These are phyloP conservation scores for Casuarina equisetifolia DNA, from an alignment of 306 rosid genomes.

Conservation along the genomic window DNA sequence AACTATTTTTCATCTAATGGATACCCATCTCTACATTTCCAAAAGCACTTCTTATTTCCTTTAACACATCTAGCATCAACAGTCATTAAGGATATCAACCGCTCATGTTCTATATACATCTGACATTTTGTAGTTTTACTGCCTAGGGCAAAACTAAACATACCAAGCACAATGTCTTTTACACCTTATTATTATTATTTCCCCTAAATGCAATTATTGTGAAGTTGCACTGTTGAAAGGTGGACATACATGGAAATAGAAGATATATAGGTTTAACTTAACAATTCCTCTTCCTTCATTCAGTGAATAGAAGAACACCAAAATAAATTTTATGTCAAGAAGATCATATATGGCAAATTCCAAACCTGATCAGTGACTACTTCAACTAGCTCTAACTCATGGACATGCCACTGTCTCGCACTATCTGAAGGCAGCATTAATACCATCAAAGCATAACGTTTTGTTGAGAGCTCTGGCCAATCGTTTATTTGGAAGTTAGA, in stretches of 20 bases:
- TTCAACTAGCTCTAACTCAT: slow-evolving; percentile 95
- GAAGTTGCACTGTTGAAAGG: no score
- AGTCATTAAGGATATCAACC: background rate
- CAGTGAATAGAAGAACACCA: background rate
- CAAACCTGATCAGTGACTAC: slow-evolving; percentile 97
- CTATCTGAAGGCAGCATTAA: slow-evolving; percentile 95
- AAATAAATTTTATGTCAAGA: slow-evolving; percentile 3
- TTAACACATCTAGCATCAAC: background rate
- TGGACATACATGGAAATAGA: no score
- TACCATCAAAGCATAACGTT: slow-evolving; percentile 95
- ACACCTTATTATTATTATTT: background rate
- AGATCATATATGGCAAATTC: slow-evolving; percentile 12
- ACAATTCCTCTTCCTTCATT: background rate
- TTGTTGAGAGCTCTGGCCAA: slow-evolving; percentile 93
- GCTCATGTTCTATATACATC: background rate
- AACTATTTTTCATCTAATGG: no score
- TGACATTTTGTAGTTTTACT: background rate
- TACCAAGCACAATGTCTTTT: background rate
- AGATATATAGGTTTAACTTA: background rate
- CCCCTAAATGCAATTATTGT: background rate
- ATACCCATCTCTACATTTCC: background rate
- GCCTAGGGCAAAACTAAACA: background rate
- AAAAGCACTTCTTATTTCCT: background rate
- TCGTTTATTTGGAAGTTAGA: slow-evolving; percentile 95
- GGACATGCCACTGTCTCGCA: slow-evolving; percentile 90